Base-by-base conservation (phyloP, 2,329 filamentous ascomycete genomes). In the Hymenoscyphus fraxineus region DNA sequence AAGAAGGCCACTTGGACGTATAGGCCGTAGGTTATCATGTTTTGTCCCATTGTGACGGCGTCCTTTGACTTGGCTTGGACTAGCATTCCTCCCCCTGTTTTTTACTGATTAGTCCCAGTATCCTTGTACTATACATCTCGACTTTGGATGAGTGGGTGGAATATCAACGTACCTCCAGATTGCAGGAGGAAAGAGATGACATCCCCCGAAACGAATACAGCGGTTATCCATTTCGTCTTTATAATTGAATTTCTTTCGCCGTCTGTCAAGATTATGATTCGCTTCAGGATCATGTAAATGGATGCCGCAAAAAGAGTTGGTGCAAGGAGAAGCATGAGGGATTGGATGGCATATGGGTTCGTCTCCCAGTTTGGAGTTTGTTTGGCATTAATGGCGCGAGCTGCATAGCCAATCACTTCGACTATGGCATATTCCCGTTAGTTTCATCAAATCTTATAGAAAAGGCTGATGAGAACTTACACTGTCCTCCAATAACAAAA, bases 1-100 rank as follows among this genome's bases (percentile, higher is more conserved):
- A 85, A 85, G 67, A 82, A 80, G 16, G 81, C 32, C 6, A 85
- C 76, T 68, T 85, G 83, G 6, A 84, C 69, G 12, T 79, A 72
- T 2, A 85, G 73, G 16, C 83, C 82, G 5, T 69, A 78, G 16
- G 83, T 75, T 31, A 84, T 79, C 59, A 84, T 73, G 16, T 78
- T 74, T 60, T 78, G 73, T 16, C 78, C 80, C 1, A 70, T 66
- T 1, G 69, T 63, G 58, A 65, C 32, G 74, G 64, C 62, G 6
- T 31, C 58, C 27, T 61, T n/a, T 2, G 38, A 65, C 19, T 68
- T 66, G 2, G 70, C 66, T 59, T 68, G 55, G 15, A 65, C 61
- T 13, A 72, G 67, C 38, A 77, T 70, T 1, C 73, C 75, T 15
- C 73, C 76, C 47, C 68, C 69, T 69, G n/a, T 54, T 16, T 56